Conservation (phyloP, 2,329 filamentous ascomycete species). For the Cercospora sp. region DNA sequence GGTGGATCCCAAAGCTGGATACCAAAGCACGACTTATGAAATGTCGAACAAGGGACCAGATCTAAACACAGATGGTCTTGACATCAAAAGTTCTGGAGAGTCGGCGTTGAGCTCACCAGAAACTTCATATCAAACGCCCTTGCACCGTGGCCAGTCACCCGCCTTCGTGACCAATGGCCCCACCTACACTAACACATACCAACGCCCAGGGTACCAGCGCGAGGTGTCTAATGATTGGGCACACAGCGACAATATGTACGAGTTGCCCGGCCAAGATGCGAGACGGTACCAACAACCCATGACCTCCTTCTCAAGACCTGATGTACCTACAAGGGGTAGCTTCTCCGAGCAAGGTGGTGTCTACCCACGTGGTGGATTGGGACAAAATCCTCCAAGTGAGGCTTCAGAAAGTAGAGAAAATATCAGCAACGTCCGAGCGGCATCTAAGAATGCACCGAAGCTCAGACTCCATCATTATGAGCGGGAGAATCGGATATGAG, state of each 20-base stretch:
- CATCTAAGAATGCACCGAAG: not conserved
- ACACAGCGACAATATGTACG: not conserved
- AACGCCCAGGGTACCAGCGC: slow-evolving; percentile 7
- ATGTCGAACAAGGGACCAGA: slow-evolving; percentile 34
- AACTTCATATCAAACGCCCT: slow-evolving; percentile 21
- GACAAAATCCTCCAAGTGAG: slow-evolving; percentile 27
- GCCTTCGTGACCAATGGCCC: not conserved
- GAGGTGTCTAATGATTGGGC: slow-evolving; percentile 19
- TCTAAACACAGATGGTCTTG: slow-evolving; percentile 23
- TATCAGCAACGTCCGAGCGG: not conserved
- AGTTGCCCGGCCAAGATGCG: not conserved
- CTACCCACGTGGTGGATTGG: slow-evolving; percentile 13
- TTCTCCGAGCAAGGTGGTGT: slow-evolving; percentile 19
- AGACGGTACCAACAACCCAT: slow-evolving; percentile 19
- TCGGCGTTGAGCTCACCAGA: slow-evolving; percentile 22
- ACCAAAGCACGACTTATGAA: slow-evolving; percentile 38
- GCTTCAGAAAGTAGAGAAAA: slow-evolving; percentile 23
- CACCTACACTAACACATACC: not conserved
- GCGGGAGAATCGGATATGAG: not conserved
- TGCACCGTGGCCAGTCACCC: slow-evolving; percentile 16
- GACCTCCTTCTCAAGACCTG: slow-evolving; percentile 22
- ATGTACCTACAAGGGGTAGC: slow-evolving; percentile 11
- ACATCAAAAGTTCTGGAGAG: slow-evolving; percentile 20
- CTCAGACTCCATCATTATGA: not conserved
- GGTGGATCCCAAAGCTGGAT: slow-evolving; percentile 31